phyloP scores from a whole-genome alignment of 2,329 filamentous ascomycete species.

The Magnaporthales sp. region DNA sequence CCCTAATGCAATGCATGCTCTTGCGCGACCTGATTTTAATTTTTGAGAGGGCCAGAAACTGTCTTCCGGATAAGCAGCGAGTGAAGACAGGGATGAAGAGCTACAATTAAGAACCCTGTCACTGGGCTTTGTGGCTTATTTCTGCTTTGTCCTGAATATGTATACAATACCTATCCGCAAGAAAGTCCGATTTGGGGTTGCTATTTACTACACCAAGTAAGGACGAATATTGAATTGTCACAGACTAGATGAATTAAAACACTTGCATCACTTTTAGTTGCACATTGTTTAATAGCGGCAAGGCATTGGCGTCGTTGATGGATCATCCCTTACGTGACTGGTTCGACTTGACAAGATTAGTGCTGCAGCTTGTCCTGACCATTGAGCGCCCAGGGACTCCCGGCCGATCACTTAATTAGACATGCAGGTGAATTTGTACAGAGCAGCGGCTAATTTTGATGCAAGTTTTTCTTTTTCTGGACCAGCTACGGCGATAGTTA shows the following conservation, averaged over 20 bases:
- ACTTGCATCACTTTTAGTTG: not conserved
- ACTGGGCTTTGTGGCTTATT: not conserved
- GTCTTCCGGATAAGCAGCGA: too few species aligned
- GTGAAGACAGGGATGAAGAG: not conserved
- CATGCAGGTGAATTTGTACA: not conserved
- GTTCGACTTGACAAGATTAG: not conserved
- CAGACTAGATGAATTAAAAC: not conserved
- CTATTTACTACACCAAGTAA: not conserved
- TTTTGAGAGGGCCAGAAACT: not conserved
- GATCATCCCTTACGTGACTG: not conserved
- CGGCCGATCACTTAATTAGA: not conserved
- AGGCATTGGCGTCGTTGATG: not conserved
- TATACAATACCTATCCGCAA: not conserved
- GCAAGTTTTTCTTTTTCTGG: not conserved
- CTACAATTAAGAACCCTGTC: not conserved
- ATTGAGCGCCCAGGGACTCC: slow-evolving; percentile 1
- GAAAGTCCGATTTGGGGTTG: not conserved
- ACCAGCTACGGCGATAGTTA: too few species aligned
- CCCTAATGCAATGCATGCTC: not conserved
- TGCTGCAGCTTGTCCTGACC: not conserved
- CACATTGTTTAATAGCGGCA: not conserved
- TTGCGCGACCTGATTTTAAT: not conserved
- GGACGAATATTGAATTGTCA: not conserved
- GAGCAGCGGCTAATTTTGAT: not conserved
- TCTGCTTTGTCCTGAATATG: not conserved